A percentile compares a stretch with the other conserved stretches of the same genome.
These are phyloP conservation scores for Cutaneotrichosporon curvatum DNA, from an alignment of 1,284 basidiomycete genomes.

Conservation along the genomic window DNA sequence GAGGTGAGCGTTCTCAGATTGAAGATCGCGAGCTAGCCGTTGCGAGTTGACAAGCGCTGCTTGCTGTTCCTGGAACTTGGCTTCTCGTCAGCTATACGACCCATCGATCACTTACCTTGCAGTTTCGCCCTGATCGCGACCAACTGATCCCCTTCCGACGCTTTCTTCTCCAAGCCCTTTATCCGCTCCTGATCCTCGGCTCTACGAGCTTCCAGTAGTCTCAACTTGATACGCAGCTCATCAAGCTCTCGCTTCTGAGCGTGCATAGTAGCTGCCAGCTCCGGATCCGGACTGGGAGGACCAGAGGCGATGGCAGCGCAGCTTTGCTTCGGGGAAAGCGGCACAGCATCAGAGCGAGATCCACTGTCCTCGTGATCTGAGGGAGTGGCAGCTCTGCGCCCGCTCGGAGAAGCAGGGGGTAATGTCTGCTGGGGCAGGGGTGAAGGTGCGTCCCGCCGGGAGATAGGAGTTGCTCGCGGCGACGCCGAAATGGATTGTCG, in stretches of 20 bases:
- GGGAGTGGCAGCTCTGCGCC: too few species aligned
- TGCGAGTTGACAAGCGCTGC: constrained; percentile 64
- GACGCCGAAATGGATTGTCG: too few species aligned
- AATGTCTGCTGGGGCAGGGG: too few species aligned
- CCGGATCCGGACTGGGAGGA: constrained; percentile 11
- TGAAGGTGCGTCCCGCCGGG: too few species aligned
- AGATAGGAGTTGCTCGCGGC: too few species aligned
- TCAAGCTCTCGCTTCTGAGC: constrained; percentile 51
- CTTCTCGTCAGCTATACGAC: constrained; percentile 32
- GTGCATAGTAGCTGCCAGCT: constrained; percentile 20
- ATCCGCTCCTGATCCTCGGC: constrained; percentile 77
- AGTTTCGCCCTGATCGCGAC: constrained; percentile 79
- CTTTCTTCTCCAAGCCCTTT: constrained; percentile 73
- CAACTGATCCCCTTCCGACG: constrained; percentile 75
- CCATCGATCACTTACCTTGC: constrained; percentile 48
- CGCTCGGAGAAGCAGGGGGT: too few species aligned
- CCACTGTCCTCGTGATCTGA: too few species aligned
- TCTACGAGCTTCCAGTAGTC: constrained; percentile 77
- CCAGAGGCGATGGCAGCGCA: not conserved
- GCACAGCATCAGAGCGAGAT: too few species aligned
- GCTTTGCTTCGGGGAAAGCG: not conserved
- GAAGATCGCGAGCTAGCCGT: constrained; percentile 60
- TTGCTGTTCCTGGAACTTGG: constrained; percentile 72
- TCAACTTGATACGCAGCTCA: constrained; percentile 73
- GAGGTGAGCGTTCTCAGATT: constrained; percentile 57